Conservation (phyloP, 345 rosid species). For the Syzygium aromaticum region DNA sequence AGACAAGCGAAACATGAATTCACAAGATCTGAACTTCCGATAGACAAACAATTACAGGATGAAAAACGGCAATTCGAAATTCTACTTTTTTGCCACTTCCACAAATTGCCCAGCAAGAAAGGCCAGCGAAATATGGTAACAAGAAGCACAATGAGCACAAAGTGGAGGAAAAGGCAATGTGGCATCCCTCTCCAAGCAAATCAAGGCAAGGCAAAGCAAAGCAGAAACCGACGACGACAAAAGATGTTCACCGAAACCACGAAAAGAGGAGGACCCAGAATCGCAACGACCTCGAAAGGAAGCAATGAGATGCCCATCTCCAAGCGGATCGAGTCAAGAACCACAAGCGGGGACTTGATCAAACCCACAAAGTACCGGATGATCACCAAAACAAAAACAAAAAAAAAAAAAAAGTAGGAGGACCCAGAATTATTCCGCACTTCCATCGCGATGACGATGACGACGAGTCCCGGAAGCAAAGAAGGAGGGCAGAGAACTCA, state of each 20-base stretch:
- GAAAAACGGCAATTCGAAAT: not conserved
- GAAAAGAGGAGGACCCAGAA: not conserved
- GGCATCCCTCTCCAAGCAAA: not conserved
- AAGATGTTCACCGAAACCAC: not conserved
- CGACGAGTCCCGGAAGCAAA: not conserved
- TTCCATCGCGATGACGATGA: not conserved
- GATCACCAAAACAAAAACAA: not conserved
- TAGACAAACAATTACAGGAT: not conserved
- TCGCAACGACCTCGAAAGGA: not conserved
- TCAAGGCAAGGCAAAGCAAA: not conserved
- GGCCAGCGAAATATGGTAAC: not conserved
- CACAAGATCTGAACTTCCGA: not conserved
- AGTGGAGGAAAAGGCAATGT: not conserved
- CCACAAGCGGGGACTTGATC: not conserved
- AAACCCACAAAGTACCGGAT: not conserved
- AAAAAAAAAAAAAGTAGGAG: not conserved
- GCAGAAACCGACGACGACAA: too few species aligned
- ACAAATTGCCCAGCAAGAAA: not conserved
- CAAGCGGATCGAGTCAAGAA: not conserved
- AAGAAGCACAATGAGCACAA: not conserved
- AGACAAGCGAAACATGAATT: not conserved
- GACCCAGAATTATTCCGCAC: not conserved
- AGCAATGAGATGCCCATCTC: not conserved
- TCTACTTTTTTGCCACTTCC: not conserved
- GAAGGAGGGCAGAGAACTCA: not conserved